Evolutionary conservation across 2,329 filamentous ascomycete genomes (phyloP), one percentile per base, ranked within the genome.

Genomic region (Fusarium scirpi): DNA sequence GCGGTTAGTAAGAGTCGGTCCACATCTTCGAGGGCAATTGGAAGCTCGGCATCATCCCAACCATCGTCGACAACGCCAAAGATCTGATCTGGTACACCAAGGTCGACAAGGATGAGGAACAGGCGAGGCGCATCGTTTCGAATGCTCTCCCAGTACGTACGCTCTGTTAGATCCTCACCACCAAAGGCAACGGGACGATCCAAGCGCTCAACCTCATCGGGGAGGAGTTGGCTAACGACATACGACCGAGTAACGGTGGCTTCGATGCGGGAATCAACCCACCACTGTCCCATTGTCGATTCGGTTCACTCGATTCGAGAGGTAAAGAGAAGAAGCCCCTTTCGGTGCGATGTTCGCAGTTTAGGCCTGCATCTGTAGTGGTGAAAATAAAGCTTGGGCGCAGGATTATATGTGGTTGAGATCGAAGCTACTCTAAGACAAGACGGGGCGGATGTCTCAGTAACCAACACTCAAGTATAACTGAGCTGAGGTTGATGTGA

Each of bases 91-190:
- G 91, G 87, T 13, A 91, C 85, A 32, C 89, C 90, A 25, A 93
- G 82, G 73, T 94, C 91, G 57, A 89, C 84, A 27, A 94, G 82
- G 41, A 93, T 89, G 48, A 94, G 82, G 74, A 94, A 94, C 41
- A 94, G 83, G 48, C 89, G 85, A 74, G 89, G 90, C 9, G 90
- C 90, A 72, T 90, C 90, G 58, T 87, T 82, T 48, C 91, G 81
- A 61, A 94, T 93, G 90, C 91, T 93, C 76, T 94, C 91, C 83
- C 91, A 90, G 77, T 94, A 94, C 2, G 91, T 93, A 67, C 90
- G 87, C 77, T 93, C 89, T 6, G 91, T 93, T 60, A 88, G 79
- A 58, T 88, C 88, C 72, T 90, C 89, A 47, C 69, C 74, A 30
- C 91, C 91, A 77, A 93, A 93, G 15, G 84, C 87, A 48, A 93